Evolutionary conservation across 768 basidiomycete genomes (phyloP), one percentile per base, ranked within the genome.

Genomic region (Hydnomerulius pinastri): DNA sequence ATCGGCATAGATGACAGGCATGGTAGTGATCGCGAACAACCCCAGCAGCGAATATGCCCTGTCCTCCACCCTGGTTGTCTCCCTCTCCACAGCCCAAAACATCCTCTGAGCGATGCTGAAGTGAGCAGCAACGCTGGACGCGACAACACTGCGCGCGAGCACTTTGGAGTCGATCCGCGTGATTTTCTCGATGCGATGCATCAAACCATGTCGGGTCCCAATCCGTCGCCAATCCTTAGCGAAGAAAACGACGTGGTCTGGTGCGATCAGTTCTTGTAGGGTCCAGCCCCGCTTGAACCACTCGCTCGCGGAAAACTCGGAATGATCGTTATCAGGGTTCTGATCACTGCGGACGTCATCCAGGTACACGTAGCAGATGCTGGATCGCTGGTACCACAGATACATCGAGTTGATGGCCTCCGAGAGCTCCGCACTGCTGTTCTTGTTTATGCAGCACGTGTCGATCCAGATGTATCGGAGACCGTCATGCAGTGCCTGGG

Each of bases 251-350:
- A 65, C 54, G 11, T 12, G 21, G 18, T 17, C 54, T 3, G 69
- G 69, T 12, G 69, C 70, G 11, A 71, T 56, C 35, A 67, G 44
- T 15, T 67, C 67, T 39, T 67, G 66, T 5, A 69, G 44, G 6
- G 67, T 69, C 65, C 56, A 70, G 11, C 70, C 66, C 24, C 69
- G 52, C 18, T 23, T 37, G 50, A 70, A 67, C 69, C 68, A 70
- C 15, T 60, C 56, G 42, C 66, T 68, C n/a, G 50, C 25, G 5
- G 17, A 42, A 25, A 64, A 56, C 20, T 50, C 35, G 50, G 55
- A 42, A 0, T 42, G 36, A 15, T 61, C 53, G 30, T 17, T 39
- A 38, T 46, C 43, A 6, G 54, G 40, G 44, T 54, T 23, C 21
- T 40, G 6, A 13, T 23, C 38, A 9, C 21, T 32, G 4, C 11